Evolutionary conservation across 2,329 filamentous ascomycete species (phyloP), one percentile per base, ranked within the genome.

Genomic region (Dothideomycetes sp.): DNA sequence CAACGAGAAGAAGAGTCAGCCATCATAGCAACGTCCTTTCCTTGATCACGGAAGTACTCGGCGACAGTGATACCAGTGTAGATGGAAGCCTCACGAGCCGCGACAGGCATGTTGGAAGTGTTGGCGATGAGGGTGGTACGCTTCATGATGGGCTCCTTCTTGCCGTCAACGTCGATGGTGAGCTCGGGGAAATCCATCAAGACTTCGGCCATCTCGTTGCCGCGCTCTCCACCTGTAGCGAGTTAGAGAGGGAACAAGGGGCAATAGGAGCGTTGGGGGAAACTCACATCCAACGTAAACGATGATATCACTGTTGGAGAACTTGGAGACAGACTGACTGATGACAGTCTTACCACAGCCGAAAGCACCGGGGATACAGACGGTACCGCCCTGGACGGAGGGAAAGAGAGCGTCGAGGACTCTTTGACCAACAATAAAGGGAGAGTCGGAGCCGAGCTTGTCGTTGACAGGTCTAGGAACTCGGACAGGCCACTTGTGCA

Each of bases 331-430:
- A 45, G 86, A 94, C 69, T 98, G 91, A 57, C 81, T 88, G 66
- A 98, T 98, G 69, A 98, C 91, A 55, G 91, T 98, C 79, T 98
- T 98, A 59, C 91, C 91, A 58, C 91, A 98, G 49, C 91, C 91
- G 61, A 98, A 98, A 65, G 91, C 91, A 60, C 91, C 91, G 18
- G 91, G 91, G 58, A 98, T 98, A 59, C 89, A 94, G 50, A 96
- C 87, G 33, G 91, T 98, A 60, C 91, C 91, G 63, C 91, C 91
- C 68, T 94, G 87, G 8, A 98, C 91, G 70, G 83, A 82, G 39
- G 91, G 91, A 72, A 95, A 98, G 34, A 98, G 77, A 48, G 91
- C 84, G 61, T 98, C 91, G 51, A 98, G 73, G 49, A 98, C 91
- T 68, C 91, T 79, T 68, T 98, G 91, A 17, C 91, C 91, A 61